These are phyloP conservation scores for Solanum chmielewskii DNA, from an alignment of 257 asterid species.

Conservation along the genomic window DNA sequence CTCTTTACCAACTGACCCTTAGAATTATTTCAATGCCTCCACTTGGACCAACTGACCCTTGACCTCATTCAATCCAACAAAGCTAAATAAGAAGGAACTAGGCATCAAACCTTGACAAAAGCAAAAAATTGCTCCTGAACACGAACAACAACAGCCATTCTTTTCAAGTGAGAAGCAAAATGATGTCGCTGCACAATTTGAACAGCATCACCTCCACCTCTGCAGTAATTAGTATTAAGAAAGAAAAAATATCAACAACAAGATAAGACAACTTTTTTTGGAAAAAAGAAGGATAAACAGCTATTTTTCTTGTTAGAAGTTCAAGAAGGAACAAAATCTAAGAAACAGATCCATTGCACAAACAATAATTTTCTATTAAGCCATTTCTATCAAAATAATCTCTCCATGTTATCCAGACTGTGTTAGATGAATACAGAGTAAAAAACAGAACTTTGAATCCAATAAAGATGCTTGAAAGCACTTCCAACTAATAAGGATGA, in stretches of 20 bases:
- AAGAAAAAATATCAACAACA: not conserved
- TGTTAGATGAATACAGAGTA: not conserved
- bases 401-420: not conserved
- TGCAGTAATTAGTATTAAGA: slow-evolving; percentile 15
- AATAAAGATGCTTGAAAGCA: not conserved
- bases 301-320: not conserved
- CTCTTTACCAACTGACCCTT: not conserved
- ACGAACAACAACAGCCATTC: slow-evolving; percentile 96
- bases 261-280: not conserved
- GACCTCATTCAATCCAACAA: not conserved
- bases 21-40: not conserved
- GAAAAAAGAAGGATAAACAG: not conserved
- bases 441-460: not conserved
- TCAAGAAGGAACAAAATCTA: not conserved
- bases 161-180: slow-evolving; percentile 90
- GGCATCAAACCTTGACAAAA: slow-evolving; percentile 64
- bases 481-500: not conserved
- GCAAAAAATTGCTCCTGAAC: slow-evolving; percentile 85
- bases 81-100: not conserved
- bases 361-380: not conserved
- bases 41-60: not conserved
- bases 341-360: not conserved
- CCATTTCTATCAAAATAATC: not conserved
- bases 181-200: slow-evolving; percentile 98
- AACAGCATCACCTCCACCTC: slow-evolving; percentile 80